Conservation (phyloP, 345 rosid species). For the Passiflora organensis region DNA sequence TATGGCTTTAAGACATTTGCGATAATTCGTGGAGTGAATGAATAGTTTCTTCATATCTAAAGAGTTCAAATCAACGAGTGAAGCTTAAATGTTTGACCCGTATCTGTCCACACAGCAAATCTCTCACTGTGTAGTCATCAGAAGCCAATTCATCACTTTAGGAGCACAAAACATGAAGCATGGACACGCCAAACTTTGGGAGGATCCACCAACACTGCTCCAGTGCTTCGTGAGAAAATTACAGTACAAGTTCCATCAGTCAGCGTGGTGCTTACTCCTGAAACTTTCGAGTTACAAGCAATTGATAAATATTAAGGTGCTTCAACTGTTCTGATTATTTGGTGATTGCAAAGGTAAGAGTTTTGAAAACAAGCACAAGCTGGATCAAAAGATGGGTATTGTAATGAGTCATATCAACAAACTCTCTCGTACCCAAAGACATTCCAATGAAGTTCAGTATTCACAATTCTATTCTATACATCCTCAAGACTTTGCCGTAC, state of each 20-base stretch:
- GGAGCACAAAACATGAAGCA: conserved; percentile 59
- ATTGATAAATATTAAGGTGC: neutral
- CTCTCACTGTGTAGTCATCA: conserved; percentile 70
- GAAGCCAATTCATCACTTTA: conserved; percentile 56
- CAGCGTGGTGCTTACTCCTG: neutral
- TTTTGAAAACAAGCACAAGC: no score
- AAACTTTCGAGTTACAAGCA: neutral
- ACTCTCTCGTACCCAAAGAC: no score
- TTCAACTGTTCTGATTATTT: neutral
- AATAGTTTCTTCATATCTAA: neutral
- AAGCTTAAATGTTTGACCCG: conserved; percentile 52
- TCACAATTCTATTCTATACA: no score
- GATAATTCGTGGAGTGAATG: neutral
- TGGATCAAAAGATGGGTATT: no score
- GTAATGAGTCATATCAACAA: no score
- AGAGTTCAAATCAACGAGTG: neutral
- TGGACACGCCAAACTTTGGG: conserved; percentile 3
- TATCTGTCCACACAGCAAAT: conserved; percentile 84
- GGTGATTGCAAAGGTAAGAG: neutral
- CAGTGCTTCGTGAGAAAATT: neutral
- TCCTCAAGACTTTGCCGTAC: no score
- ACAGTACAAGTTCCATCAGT: neutral
- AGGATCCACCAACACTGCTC: conserved; percentile 14
- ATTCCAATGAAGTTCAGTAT: no score
- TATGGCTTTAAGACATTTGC: neutral